These are phyloP conservation scores for Gossypium lobatum DNA, from an alignment of 441 rosid genomes.

Conservation along the genomic window DNA sequence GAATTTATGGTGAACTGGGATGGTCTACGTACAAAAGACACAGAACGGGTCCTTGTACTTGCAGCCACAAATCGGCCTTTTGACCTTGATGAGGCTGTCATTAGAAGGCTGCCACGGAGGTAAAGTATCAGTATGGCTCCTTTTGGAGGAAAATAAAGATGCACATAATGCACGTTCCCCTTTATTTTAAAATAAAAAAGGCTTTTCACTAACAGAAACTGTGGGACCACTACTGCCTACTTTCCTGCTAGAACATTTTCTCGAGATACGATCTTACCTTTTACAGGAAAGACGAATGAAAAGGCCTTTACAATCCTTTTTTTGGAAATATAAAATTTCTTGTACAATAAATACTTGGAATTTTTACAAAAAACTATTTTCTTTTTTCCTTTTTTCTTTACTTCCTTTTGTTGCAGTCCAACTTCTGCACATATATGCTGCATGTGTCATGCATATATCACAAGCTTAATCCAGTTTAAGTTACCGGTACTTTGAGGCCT, in stretches of 20 bases:
- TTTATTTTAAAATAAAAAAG: neutral
- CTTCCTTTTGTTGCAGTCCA: neutral
- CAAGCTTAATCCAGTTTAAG: constrained; percentile 3
- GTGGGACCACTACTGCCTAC: neutral
- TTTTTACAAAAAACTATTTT: neutral
- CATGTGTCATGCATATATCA: neutral
- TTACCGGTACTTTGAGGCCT: neutral
- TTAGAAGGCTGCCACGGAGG: constrained; percentile 89
- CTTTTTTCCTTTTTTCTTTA: neutral
- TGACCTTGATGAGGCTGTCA: constrained; percentile 95
- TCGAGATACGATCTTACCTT: neutral
- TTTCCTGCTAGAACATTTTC: neutral
- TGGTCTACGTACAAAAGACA: constrained; percentile 77
- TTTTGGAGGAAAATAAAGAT: neutral
- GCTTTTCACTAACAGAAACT: neutral
- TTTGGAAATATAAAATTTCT: constrained; percentile 3
- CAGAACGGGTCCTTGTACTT: constrained; percentile 77
- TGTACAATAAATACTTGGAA: neutral
- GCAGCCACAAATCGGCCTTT: constrained; percentile 95
- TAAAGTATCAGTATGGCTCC: constrained; percentile 14
- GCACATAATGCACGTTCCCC: neutral
- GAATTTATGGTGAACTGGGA: constrained; percentile 98
- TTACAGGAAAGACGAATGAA: neutral
- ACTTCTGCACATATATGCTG: neutral
- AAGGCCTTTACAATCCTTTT: neutral